Evolutionary conservation across 805 yeast genomes (phyloP).

Genomic region (Pichia paraexigua): DNA sequence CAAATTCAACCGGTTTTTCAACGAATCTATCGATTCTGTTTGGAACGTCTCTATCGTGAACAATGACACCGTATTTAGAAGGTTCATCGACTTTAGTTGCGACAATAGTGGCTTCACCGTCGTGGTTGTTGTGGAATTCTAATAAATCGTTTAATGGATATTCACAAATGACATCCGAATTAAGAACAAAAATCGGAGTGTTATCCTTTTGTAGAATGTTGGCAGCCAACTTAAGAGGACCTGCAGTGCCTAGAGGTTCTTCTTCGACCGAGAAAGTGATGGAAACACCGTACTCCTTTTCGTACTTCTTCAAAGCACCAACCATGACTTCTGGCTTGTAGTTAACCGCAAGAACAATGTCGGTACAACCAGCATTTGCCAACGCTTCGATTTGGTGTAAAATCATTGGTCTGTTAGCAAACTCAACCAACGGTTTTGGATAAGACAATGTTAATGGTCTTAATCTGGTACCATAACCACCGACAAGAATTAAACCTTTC

Average conservation of each 20-base stretch:
- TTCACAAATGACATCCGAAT: constrained; percentile 98
- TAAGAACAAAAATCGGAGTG: constrained; percentile 93
- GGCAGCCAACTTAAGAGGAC: constrained; percentile 97
- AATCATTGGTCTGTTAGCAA: constrained; percentile 99
- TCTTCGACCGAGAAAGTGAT: constrained; percentile 98
- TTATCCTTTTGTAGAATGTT: constrained; percentile 87
- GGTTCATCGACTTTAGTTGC: constrained; percentile 99
- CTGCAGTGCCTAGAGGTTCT: constrained; percentile 99
- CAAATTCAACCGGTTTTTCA: constrained; percentile 98
- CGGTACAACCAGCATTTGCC: constrained; percentile 97
- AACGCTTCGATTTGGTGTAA: constrained; percentile 97
- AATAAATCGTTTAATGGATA: constrained; percentile 93
- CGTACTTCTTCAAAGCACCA: constrained; percentile 87
- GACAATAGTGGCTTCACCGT: constrained; percentile 97
- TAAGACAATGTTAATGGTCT: constrained; percentile 94
- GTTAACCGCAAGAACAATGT: constrained; percentile 96
- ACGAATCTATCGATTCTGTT: constrained; percentile 97
- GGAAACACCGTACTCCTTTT: constrained; percentile 85
- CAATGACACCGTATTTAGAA: constrained; percentile 98
- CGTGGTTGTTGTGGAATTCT: constrained; percentile 89
- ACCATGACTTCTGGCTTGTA: constrained; percentile 99
- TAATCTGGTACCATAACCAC: constrained; percentile 99
- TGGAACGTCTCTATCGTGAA: constrained; percentile 90
- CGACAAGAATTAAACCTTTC: constrained; percentile 97
- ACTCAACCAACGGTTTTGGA: constrained; percentile 96